A percentile compares a stretch with the other conserved stretches of the same genome.
Evolutionary conservation across 352 stramenopile species (phyloP).

Genomic region (Phytophthora aleatoria): DNA sequence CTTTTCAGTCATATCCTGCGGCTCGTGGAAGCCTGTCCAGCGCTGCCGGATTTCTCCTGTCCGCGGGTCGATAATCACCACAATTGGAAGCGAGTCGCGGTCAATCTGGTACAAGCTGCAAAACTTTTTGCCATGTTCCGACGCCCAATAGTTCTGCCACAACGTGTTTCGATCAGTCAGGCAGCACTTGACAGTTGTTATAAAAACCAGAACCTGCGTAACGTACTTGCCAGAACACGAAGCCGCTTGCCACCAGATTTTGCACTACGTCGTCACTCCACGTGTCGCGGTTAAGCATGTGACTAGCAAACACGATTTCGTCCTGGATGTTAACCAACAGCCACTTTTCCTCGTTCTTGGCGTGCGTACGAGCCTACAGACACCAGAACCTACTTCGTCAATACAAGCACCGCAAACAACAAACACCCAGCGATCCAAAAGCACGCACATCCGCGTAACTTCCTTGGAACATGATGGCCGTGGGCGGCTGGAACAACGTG

Average conservation of each 20-base stretch:
- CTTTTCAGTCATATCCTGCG: slow-evolving; percentile 75
- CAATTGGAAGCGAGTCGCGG: slow-evolving; percentile 62
- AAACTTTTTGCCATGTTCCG: slow-evolving; percentile 85
- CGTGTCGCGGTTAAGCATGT: slow-evolving; percentile 96
- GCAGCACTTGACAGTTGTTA: background rate
- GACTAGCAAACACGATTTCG: slow-evolving; percentile 94
- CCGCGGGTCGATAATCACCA: slow-evolving; percentile 79
- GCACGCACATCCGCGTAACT: slow-evolving; percentile 72
- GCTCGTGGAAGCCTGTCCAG: slow-evolving; percentile 76
- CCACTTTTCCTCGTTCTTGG: slow-evolving; percentile 91
- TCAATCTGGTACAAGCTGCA: slow-evolving; percentile 84
- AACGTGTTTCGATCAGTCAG: slow-evolving; percentile 3
- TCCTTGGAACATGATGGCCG: slow-evolving; percentile 79
- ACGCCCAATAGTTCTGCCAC: slow-evolving; percentile 72
- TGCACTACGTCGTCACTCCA: slow-evolving; percentile 95
- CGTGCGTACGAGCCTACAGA: slow-evolving; percentile 59
- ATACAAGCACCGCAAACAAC: slow-evolving; percentile 1
- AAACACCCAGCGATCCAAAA: slow-evolving; percentile 2
- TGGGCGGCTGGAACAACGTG: slow-evolving; percentile 77
- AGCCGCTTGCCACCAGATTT: slow-evolving; percentile 93
- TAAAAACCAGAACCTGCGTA: background rate
- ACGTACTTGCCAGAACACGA: slow-evolving; percentile 94
- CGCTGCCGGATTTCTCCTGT: slow-evolving; percentile 70
- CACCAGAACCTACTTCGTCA: background rate
- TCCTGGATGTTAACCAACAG: slow-evolving; percentile 95